Conservation (phyloP, 208 protist genomes). For the Trypanosomatidae sp. region DNA sequence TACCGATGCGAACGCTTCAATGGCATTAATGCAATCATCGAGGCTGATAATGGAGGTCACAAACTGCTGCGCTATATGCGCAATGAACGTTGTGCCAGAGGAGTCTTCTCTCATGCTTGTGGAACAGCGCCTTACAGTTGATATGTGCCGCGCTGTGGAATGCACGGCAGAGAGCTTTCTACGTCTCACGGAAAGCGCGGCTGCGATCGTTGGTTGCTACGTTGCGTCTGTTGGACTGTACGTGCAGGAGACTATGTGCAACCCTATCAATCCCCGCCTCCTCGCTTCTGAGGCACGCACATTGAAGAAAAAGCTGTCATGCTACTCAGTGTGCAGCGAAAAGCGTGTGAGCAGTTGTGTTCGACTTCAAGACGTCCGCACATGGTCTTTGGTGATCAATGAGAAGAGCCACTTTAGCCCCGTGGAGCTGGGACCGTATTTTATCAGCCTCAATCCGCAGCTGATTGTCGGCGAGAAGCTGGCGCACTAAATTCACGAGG, state of each 20-base stretch:
- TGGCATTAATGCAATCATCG: conserved; percentile 57
- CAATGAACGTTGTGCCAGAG: conserved; percentile 39
- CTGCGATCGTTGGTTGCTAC: conserved; percentile 35
- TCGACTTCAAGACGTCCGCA: conserved; percentile 52
- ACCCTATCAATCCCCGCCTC: conserved; percentile 8
- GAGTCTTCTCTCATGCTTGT: conserved; percentile 49
- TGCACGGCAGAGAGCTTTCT: conserved; percentile 32
- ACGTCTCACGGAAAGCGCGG: conserved; percentile 32
- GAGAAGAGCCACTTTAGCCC: conserved; percentile 56
- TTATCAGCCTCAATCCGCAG: conserved; percentile 61
- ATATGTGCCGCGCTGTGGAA: conserved; percentile 33
- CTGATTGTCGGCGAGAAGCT: conserved; percentile 64
- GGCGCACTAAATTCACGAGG: conserved; percentile 43
- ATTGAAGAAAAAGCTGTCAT: conserved; percentile 8
- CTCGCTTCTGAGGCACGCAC: conserved; percentile 4
- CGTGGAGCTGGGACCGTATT: conserved; percentile 42
- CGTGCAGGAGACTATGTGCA: conserved; percentile 20
- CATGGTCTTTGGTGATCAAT: conserved; percentile 54
- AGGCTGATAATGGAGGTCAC: conserved; percentile 46
- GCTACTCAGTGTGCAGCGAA: conserved; percentile 31
- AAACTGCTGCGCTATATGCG: conserved; percentile 42
- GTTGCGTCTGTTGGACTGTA: conserved; percentile 45
- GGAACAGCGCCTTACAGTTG: conserved; percentile 41
- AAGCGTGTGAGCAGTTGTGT: conserved; percentile 31
- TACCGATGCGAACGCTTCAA: conserved; percentile 57